Conservation (phyloP, 2,329 filamentous ascomycete genomes). For the Escovopsis weberi region DNA sequence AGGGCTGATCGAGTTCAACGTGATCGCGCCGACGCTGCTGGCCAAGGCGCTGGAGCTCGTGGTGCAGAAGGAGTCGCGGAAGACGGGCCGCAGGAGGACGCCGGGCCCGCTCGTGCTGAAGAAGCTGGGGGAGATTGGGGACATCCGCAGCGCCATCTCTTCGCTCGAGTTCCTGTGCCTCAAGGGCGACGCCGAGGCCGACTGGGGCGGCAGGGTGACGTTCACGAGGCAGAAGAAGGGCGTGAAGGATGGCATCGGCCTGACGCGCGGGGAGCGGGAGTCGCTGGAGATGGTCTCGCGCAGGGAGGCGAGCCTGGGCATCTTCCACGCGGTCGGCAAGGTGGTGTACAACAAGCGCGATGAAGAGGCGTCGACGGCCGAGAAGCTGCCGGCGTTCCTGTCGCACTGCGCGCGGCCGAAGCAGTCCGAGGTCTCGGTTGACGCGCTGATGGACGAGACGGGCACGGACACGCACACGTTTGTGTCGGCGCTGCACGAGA, state of each 20-base stretch:
- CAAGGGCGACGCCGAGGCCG: constrained; percentile 57
- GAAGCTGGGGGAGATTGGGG: constrained; percentile 70
- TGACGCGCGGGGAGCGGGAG: constrained; percentile 68
- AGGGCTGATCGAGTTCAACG: constrained; percentile 79
- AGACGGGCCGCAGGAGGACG: constrained; percentile 59
- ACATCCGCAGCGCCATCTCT: constrained; percentile 84
- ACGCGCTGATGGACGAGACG: constrained; percentile 78
- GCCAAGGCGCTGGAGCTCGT: constrained; percentile 71
- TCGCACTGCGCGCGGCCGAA: constrained; percentile 43
- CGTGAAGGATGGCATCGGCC: constrained; percentile 36
- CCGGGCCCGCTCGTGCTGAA: constrained; percentile 70
- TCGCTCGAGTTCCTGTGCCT: constrained; percentile 86
- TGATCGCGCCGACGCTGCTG: constrained; percentile 74
- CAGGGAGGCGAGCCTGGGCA: constrained; percentile 76
- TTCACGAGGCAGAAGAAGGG: constrained; percentile 55
- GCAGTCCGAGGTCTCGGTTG: constrained; percentile 50
- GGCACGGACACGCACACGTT: constrained; percentile 89
- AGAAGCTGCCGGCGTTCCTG: constrained; percentile 45
- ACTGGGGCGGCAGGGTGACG: constrained; percentile 60
- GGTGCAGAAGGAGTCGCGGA: constrained; percentile 70
- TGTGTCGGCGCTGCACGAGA: constrained; percentile 81
- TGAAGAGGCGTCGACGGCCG: constrained; percentile 31
- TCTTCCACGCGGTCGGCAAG: constrained; percentile 93
- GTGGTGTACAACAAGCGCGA: constrained; percentile 92
- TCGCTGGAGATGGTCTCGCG: constrained; percentile 70